Percentiles rank a stretch among this genome's conserved stretches.
Evolutionary conservation across 371 early-diverging fungal genomes (phyloP).

Genomic region (Gilbertella persicaria): DNA sequence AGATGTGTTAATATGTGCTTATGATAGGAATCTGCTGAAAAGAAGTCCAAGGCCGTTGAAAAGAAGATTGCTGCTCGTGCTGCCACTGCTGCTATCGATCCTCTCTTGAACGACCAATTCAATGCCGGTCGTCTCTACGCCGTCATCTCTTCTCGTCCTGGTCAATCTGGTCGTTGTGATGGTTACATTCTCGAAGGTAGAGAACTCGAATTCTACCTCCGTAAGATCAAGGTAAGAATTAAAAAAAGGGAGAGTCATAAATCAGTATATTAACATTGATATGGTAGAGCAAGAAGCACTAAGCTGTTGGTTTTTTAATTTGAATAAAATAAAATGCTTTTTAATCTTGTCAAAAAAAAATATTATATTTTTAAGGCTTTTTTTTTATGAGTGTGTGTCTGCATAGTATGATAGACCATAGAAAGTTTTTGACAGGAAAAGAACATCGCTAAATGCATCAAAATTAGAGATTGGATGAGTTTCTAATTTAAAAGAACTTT

Average conservation of each 20-base stretch:
- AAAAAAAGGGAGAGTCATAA: too few species aligned
- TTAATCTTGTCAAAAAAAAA: slow-evolving; percentile 3
- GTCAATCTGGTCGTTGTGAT: slow-evolving; percentile 98
- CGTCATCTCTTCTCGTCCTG: slow-evolving; percentile 97
- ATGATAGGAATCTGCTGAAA: slow-evolving; percentile 68
- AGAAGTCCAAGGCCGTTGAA: slow-evolving; percentile 89
- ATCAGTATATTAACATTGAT: background rate
- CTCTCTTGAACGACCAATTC: slow-evolving; percentile 93
- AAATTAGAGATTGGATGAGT: too few species aligned
- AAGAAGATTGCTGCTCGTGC: slow-evolving; percentile 89
- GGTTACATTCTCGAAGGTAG: slow-evolving; percentile 99
- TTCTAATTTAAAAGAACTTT: too few species aligned
- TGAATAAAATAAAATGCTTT: slow-evolving; percentile 12
- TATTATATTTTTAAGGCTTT: too few species aligned
- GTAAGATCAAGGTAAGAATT: slow-evolving; percentile 81
- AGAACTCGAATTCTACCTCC: slow-evolving; percentile 96
- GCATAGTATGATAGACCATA: too few species aligned
- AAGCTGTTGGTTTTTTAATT: slow-evolving; percentile 3
- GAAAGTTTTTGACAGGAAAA: too few species aligned
- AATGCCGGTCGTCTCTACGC: slow-evolving; percentile 96
- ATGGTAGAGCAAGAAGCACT: slow-evolving; percentile 33
- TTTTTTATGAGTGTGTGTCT: too few species aligned
- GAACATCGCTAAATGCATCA: too few species aligned
- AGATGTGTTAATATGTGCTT: background rate
- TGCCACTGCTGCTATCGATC: slow-evolving; percentile 83